Evolutionary conservation across 495 filamentous ascomycete species (phyloP).

Genomic region (Penicillium riverlandense): DNA sequence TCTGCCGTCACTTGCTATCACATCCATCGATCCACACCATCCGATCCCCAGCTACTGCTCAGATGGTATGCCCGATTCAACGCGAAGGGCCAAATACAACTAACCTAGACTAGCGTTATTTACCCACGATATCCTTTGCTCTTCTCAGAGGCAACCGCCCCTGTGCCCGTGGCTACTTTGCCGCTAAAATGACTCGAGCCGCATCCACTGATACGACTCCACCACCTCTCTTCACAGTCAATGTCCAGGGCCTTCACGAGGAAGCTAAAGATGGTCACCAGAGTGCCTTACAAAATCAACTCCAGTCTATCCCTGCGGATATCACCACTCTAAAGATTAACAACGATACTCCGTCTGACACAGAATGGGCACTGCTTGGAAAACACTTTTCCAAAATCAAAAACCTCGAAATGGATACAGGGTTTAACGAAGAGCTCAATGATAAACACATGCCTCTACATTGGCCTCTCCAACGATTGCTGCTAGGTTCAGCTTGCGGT

Average conservation of each 20-base stretch:
- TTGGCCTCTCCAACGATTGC: slow-evolving; percentile 15
- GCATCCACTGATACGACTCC: no score
- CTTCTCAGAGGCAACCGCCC: no score
- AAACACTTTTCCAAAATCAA: slow-evolving; percentile 12
- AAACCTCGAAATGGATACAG: slow-evolving; percentile 7
- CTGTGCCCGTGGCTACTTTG: no score
- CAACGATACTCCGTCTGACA: slow-evolving; percentile 12
- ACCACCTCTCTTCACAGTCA: neutral
- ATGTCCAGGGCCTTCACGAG: slow-evolving; percentile 7
- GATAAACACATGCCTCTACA: slow-evolving; percentile 17
- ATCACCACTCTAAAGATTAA: slow-evolving; percentile 6
- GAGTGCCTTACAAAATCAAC: slow-evolving; percentile 8
- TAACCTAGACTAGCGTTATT: no score
- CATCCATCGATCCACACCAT: no score
- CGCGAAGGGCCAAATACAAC: no score
- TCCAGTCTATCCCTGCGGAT: slow-evolving; percentile 10
- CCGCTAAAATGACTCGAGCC: no score
- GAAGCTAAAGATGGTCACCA: slow-evolving; percentile 1
- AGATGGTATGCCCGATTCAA: no score
- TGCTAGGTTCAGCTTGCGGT: slow-evolving; percentile 3
- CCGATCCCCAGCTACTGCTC: no score
- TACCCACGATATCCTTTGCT: no score
- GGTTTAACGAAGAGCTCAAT: slow-evolving; percentile 16
- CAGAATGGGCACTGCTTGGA: slow-evolving; percentile 17
- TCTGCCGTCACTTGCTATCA: no score